Conservation (phyloP, 139 green algal species). For the Mesostigma viride region DNA sequence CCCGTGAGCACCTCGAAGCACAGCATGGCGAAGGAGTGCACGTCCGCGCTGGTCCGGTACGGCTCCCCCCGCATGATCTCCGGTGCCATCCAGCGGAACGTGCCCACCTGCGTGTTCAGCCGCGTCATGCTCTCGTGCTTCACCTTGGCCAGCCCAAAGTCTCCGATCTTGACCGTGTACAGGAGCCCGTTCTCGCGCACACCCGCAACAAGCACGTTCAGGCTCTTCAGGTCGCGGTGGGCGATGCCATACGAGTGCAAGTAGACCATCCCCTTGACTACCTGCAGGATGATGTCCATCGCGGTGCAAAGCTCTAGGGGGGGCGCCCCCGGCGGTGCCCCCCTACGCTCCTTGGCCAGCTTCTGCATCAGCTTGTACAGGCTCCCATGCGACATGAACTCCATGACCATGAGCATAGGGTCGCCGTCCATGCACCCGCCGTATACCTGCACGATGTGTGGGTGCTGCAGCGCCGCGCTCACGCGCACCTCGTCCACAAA, state of each 20-base stretch:
- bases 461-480: neutral
- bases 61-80: conserved; percentile 15
- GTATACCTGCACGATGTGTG: neutral
- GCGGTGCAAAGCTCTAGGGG: neutral
- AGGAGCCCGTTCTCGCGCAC: conserved; percentile 40
- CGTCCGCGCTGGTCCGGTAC: conserved; percentile 4
- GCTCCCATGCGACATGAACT: neutral
- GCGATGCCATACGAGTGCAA: conserved; percentile 16
- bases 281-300: conserved; percentile 2
- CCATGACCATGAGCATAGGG: neutral
- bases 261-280: conserved; percentile 8
- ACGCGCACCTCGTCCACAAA: neutral
- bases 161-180: conserved; percentile 73
- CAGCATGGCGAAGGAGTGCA: conserved; percentile 21
- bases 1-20: conserved; percentile 8
- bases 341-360: neutral
- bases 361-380: neutral
- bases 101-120: no score
- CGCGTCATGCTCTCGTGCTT: no score
- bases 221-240: conserved; percentile 75
- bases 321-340: neutral
- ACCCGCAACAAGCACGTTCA: conserved; percentile 92
- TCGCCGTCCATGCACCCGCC: neutral
- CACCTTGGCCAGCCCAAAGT: conserved; percentile 72
- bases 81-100: conserved; percentile 23